Evolutionary conservation across 1,284 basidiomycete genomes (phyloP).

Genomic region (Pterula multifida): DNA sequence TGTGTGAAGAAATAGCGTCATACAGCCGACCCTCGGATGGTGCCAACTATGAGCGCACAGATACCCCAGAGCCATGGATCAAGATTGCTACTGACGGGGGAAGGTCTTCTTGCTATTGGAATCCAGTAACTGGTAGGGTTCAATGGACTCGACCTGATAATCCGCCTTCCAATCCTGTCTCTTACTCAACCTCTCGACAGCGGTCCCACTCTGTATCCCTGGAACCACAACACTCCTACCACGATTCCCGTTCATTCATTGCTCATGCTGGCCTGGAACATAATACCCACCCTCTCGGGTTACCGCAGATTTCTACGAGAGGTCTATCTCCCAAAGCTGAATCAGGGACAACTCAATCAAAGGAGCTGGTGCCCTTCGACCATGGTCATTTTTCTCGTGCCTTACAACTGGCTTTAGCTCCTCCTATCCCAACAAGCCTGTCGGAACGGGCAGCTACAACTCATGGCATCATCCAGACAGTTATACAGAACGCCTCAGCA

Average conservation of each 20-base stretch:
- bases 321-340: conserved; percentile 12
- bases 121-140: conserved; percentile 56
- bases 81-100: conserved; percentile 76
- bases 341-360: not conserved
- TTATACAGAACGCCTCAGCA: conserved; percentile 49
- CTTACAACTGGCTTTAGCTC: conserved; percentile 49
- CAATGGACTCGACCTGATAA: conserved; percentile 55
- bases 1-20: conserved; percentile 40
- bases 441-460: conserved; percentile 47
- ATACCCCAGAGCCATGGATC: conserved; percentile 70
- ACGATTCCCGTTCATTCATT: conserved; percentile 37
- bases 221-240: conserved; percentile 20
- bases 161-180: conserved; percentile 4
- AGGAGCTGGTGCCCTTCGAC: not conserved
- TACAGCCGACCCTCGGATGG: conserved; percentile 18
- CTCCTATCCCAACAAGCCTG: conserved; percentile 43
- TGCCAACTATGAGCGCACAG: conserved; percentile 47
- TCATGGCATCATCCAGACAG: conserved; percentile 45
- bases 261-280: conserved; percentile 72
- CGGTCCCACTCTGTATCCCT: conserved; percentile 15
- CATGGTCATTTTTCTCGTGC: conserved; percentile 49
- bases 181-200: conserved; percentile 3
- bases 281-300: conserved; percentile 49
- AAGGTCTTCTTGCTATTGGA: conserved; percentile 70
- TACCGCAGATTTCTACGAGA: conserved; percentile 10